Conservation (phyloP, 2,329 filamentous ascomycete species). For the Bipolaris sorokiniana region DNA sequence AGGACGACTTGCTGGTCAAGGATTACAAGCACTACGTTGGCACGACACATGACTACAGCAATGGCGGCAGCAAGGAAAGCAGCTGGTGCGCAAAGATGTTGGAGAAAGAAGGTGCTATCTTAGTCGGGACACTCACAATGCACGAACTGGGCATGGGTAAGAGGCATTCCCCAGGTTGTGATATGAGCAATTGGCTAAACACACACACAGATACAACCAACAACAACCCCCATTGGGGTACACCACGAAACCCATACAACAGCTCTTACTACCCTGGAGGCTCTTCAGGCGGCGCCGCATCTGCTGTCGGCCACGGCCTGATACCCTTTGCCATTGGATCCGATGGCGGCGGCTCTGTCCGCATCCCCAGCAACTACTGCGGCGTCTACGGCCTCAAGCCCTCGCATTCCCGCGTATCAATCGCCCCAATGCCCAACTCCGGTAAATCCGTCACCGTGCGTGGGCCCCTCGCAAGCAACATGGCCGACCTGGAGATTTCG, state of each 20-base stretch:
- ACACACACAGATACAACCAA: conserved; percentile 70
- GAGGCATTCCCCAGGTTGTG: conserved; percentile 22
- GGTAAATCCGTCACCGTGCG: conserved; percentile 69
- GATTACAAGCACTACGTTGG: conserved; percentile 73
- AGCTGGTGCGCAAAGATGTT: conserved; percentile 74
- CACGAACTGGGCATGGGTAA: conserved; percentile 76
- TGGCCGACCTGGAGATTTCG: conserved; percentile 78
- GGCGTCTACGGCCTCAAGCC: conserved; percentile 83
- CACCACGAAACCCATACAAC: conserved; percentile 80
- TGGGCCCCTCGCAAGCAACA: conserved; percentile 77
- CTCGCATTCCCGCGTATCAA: conserved; percentile 71
- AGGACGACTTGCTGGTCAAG: conserved; percentile 77
- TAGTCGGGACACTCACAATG: conserved; percentile 79
- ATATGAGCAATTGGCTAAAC: not conserved
- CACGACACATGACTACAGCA: conserved; percentile 64
- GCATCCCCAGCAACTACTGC: conserved; percentile 76
- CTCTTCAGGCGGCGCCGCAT: conserved; percentile 78
- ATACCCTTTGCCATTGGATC: conserved; percentile 74
- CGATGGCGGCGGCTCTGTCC: conserved; percentile 77
- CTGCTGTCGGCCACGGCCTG: conserved; percentile 71
- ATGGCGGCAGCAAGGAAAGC: conserved; percentile 59
- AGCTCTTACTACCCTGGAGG: conserved; percentile 78
- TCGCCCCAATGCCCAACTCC: conserved; percentile 63
- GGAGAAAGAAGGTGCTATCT: conserved; percentile 74
- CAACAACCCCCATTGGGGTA: conserved; percentile 77